Percentiles rank a stretch among this genome's conserved stretches.
phyloP scores from a whole-genome alignment of 345 rosid species.

The Excoecaria agallocha region DNA sequence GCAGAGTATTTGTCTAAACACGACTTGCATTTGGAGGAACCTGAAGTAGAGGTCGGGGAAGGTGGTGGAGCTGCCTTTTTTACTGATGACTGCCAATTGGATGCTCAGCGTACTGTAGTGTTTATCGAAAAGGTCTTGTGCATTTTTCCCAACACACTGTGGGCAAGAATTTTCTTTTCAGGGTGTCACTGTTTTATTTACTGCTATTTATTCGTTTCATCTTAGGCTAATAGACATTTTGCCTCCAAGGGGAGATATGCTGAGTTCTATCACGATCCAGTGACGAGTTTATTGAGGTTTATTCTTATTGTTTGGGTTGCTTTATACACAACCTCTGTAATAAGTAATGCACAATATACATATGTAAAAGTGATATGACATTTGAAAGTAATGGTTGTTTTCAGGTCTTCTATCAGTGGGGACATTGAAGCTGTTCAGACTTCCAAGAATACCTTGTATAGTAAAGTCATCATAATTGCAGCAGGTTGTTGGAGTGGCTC shows the following conservation, averaged over 20 bases:
- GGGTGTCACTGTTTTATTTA: background rate
- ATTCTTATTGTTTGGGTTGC: too few species aligned
- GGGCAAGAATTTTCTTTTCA: background rate
- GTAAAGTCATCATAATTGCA: constrained; percentile 71
- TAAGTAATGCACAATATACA: too few species aligned
- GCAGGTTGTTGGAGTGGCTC: constrained; percentile 93
- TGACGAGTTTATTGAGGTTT: too few species aligned
- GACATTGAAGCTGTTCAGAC: constrained; percentile 67
- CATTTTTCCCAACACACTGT: background rate
- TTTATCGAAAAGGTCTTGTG: constrained; percentile 60
- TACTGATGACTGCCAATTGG: constrained; percentile 81
- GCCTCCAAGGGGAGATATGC: constrained; percentile 65
- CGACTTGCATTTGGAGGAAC: constrained; percentile 58
- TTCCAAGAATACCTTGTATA: constrained; percentile 48
- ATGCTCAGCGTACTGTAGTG: constrained; percentile 68
- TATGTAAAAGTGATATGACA: background rate
- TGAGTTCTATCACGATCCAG: constrained; percentile 79
- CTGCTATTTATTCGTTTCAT: constrained; percentile 9
- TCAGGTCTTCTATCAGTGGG: constrained; percentile 47
- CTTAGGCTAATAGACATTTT: constrained; percentile 63
- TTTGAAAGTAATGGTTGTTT: constrained; percentile 4
- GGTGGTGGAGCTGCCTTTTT: constrained; percentile 70
- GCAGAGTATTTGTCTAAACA: constrained; percentile 60
- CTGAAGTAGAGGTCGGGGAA: constrained; percentile 49
- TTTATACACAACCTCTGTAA: background rate